Base-by-base conservation (phyloP, 148 eudicot genomes). In the Chenopodium formosanum region DNA sequence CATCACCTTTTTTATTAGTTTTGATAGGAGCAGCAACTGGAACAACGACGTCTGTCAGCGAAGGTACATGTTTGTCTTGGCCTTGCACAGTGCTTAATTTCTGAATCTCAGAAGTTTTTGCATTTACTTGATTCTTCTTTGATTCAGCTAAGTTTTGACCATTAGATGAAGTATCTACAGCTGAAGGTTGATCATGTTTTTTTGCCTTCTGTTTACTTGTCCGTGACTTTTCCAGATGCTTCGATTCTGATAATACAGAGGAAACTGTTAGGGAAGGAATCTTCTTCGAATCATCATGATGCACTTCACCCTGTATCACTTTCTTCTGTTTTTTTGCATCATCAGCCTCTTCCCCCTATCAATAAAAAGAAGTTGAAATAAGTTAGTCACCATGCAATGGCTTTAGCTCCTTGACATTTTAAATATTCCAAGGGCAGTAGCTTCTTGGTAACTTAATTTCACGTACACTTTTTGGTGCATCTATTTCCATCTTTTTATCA, bases 121-220 rank as follows among this genome's bases (percentile, higher is more conserved):
- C 84, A 47, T 78, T 81, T 65, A 66, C 90, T 64, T 60, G 80
- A 19, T 78, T 81, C 58, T 83, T 78, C 62, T 62, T 20, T 7
- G 79, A 67, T 67, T 83, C 78, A 29, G n/a, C 31, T n/a, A 80
- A 58, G 84, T 81, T 75, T 70, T 64, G 78, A 20, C 47, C 69
- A 78, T 80, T 81, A 64, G 78, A 64, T n/a, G 85, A 81, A 66
- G 73, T 70, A 65, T 84, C 83, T 58, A 82, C 37, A 73, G 88
- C 85, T 73, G 88, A 80, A 74, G 84, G 63, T 47, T 37, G 44
- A 75, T 74, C 81, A 40, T 60, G 79, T 75, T 86, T 86, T 74
- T 84, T 76, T 23, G 72, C 83, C n/a, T 67, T 48, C 78, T 48
- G 8, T 65, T 76, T 80, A 40, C 73, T 70, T 29, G 86, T 22